Base-by-base conservation (phyloP, 441 rosid genomes). In the Aleurites moluccanus region DNA sequence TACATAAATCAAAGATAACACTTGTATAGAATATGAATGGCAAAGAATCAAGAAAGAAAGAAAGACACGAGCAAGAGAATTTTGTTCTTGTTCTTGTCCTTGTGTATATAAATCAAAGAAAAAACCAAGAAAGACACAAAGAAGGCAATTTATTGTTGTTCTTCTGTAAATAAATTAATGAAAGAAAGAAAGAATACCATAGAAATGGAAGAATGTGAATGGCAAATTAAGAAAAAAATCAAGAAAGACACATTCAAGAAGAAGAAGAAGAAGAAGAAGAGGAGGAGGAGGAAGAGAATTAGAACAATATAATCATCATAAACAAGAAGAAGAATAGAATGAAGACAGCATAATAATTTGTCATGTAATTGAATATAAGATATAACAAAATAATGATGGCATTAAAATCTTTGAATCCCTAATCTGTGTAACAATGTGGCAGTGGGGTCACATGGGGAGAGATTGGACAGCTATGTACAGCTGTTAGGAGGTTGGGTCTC, bases 391-490 rank as follows among this genome's bases (percentile, higher is more conserved):
- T 30, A 3, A 30, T 30, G 33, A 30, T 30, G 33, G 33, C 33
- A 30, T 1, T 62, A 57, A 23, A 65, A 83, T 72, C 47, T 49
- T 49, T 64, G 28, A 14, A 66, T 16, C 27, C 35, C 33, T 35
- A 33, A 64, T 38, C 61, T 35, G 76, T 74, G n/a, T 52, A 42
- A 60, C n/a, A 80, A 45, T 6, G 67, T 70, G 70, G 81, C 83
- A 83, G 85, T 83, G 86, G 88, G 84, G 81, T 81, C 83, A 82
- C 87, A 84, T 82, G 86, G 84, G 76, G 69, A 68, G 66, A 28
- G 87, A 85, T 83, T 75, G 84, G 88, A 90, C 96, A 92, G 95
- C 97, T 88, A 84, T 79, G 79, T 27, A 85, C 91, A 89, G 96
- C 96, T 87, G 89, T 81, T 72, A 30, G 87, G 83, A 78, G 85